Base-by-base conservation (phyloP, 2,329 filamentous ascomycete species). In the Ramularia collo-cygni region DNA sequence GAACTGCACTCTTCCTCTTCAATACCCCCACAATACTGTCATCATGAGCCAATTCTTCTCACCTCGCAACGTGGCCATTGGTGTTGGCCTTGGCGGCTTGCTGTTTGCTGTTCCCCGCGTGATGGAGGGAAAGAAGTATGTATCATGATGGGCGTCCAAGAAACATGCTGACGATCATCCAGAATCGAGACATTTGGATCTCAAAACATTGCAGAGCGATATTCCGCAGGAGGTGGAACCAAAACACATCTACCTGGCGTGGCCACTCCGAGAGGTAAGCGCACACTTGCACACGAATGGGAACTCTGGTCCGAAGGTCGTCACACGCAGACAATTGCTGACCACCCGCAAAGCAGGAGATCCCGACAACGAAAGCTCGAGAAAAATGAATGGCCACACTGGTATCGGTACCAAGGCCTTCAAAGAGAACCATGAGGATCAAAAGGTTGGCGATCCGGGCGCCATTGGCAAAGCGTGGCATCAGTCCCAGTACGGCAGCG, bases 171-270 rank as follows among this genome's bases (percentile, higher is more conserved):
- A 33, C 8, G 16, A 13, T 28, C 52, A 51, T 21, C 53, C 37
- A 44, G 53, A 6, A 57, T 64, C 44, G 50, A 62, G 35, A 64
- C 61, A 3, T 58, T 53, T 24, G 61, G 51, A 34, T 51, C 56
- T 12, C 53, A 60, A 43, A 58, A 58, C 46, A 55, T 65, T 15
- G 58, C 50, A 31, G 50, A 61, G 39, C 44, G 58, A 28, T 61
- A 54, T 37, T 58, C 61, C 6, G 43, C 55, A 26, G 60, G 55
- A 7, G 62, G 62, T 17, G 62, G 55, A 6, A 51, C 52, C 19
- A 52, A 54, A 30, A 63, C 54, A 21, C 61, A 64, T 46, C 46
- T 50, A 17, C 58, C 62, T 1, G 62, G 47, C 16, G 48, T 55
- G 15, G 61, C 60, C 10, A 64, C 62, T 19, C 50, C 53, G 24